Evolutionary conservation across 192 early-diverging fungal species (phyloP).

Genomic region (Diversispora eburnea): DNA sequence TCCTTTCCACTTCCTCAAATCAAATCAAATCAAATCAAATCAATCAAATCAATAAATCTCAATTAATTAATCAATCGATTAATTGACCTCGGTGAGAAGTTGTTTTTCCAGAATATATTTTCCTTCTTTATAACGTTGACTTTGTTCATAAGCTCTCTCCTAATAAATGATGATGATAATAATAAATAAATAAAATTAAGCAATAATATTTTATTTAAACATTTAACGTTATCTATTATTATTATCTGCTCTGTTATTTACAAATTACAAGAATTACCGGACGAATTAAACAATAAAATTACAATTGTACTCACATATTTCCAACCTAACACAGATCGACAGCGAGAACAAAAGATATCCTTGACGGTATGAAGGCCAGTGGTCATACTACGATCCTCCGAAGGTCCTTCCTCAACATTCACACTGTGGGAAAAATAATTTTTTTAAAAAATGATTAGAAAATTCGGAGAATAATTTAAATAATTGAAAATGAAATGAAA

Average conservation of each 20-base stretch:
- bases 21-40: neutral
- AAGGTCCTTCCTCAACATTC: slow-evolving; percentile 55
- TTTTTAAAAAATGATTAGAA: neutral
- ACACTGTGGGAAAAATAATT: slow-evolving; percentile 35
- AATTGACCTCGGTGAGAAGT: slow-evolving; percentile 44
- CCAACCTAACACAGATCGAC: slow-evolving; percentile 54
- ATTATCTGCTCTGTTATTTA: neutral
- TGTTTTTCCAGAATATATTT: slow-evolving; percentile 67
- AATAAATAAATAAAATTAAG: too few species aligned
- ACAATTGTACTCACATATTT: slow-evolving; percentile 50
- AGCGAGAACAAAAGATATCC: slow-evolving; percentile 62
- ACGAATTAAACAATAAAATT: neutral
- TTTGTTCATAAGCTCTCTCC: slow-evolving; percentile 59
- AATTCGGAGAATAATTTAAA: neutral
- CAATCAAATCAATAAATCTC: neutral
- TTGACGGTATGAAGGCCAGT: slow-evolving; percentile 72
- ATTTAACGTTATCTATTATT: too few species aligned
- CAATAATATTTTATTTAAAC: too few species aligned
- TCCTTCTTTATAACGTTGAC: slow-evolving; percentile 75
- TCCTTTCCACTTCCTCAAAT: neutral
- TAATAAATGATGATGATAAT: slow-evolving; percentile 6
- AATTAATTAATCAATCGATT: neutral
- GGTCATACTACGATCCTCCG: slow-evolving; percentile 59
- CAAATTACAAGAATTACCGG: neutral
- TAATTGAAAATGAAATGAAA: too few species aligned